Base-by-base conservation (phyloP, 2,329 filamentous ascomycete genomes). In the Monosporascus sp. region DNA sequence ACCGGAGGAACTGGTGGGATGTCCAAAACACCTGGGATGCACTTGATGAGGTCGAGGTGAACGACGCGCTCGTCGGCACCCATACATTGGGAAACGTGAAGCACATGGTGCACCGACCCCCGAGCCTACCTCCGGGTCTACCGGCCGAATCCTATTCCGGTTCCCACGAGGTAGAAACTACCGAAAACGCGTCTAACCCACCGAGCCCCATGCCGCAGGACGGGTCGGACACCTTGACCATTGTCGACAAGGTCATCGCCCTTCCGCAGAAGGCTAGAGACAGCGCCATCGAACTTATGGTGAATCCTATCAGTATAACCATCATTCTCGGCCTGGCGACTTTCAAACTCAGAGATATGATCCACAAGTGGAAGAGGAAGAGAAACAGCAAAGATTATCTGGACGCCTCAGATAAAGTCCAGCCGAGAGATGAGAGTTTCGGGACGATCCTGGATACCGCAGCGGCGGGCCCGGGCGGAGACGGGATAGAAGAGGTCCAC, bases 11-110 rank as follows among this genome's bases (percentile, higher is more conserved):
- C 27, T 85, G 77, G 70, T 75, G 76, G 67, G 73, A 82, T n/a
- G 65, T 69, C 34, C 65, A 69, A 9, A 66, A 69, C 3, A 56
- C 67, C 3, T 73, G 69, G 68, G 71, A 65, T 24, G 46, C 58
- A 16, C 54, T 70, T 11, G 65, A 78, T 44, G 71, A 68, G 14
- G 67, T 70, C 2, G 80, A 84, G 59, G 73, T 87, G 11, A 78
- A 80, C 11, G 78, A 83, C 52, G 84, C 79, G 2, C 72, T 93
- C 52, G 80, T 89, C 8, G 89, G 89, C n/a, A 87, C 86, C 1
- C 89, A 92, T 64, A 80, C 79, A 2, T 74, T 89, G 40, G 81
- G 83, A 34, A 72, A 73, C 48, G 65, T 65, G 7, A 67, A 69
- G 26, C 64, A 62, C 20, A 65, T 66, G 27, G 59, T 65, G 16